These are phyloP conservation scores for Candida succiphila DNA, from an alignment of 805 yeast genomes.

Conservation along the genomic window DNA sequence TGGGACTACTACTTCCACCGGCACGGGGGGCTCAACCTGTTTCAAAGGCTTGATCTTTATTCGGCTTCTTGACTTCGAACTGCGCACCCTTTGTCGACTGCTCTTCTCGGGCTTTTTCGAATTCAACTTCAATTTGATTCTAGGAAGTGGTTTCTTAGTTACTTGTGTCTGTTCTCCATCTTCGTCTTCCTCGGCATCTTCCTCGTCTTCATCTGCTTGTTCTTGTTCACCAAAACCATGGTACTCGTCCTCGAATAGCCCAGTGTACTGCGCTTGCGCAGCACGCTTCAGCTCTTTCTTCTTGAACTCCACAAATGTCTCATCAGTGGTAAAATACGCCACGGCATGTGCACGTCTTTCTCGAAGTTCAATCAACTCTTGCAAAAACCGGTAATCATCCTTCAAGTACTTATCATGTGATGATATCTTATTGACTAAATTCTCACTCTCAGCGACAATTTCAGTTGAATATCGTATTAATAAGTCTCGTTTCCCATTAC, in stretches of 20 bases:
- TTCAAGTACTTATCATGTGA: constrained; percentile 13
- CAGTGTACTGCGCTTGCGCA: no score
- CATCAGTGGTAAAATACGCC: constrained; percentile 12
- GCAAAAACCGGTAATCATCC: constrained; percentile 18
- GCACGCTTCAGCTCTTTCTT: constrained; percentile 5
- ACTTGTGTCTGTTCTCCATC: neutral
- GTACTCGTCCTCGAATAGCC: no score
- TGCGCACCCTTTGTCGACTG: neutral
- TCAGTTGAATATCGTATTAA: constrained; percentile 10
- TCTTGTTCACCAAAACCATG: no score
- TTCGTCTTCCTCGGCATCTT: neutral
- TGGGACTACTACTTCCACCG: neutral
- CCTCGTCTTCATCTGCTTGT: neutral
- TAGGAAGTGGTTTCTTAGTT: neutral
- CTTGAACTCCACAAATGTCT: constrained; percentile 13
- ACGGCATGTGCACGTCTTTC: constrained; percentile 3
- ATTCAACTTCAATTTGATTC: neutral
- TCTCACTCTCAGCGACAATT: constrained; percentile 14
- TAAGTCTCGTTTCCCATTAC: neutral
- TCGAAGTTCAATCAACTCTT: constrained; percentile 12
- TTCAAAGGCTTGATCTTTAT: neutral
- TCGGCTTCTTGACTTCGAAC: neutral
- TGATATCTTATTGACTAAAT: constrained; percentile 9
- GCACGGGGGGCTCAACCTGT: neutral
- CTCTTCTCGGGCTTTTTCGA: neutral